Evolutionary conservation across 495 filamentous ascomycete genomes (phyloP).

Genomic region (Chaetomidium leptoderma): DNA sequence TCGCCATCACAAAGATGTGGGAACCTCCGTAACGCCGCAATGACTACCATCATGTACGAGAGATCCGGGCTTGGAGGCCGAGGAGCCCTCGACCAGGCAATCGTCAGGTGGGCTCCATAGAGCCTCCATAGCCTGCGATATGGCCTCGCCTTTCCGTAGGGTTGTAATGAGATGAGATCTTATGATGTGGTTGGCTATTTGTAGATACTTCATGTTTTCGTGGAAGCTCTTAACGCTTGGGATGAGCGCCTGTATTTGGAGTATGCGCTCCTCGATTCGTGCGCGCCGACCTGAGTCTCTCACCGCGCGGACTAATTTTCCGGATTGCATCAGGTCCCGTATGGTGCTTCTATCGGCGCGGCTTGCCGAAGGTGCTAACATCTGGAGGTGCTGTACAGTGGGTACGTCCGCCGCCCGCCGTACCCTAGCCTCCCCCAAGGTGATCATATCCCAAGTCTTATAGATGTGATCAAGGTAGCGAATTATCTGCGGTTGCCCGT

Average conservation of each 20-base stretch:
- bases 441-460: background rate
- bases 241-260: background rate
- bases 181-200: background rate
- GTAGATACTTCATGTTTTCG: background rate
- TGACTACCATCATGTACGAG: background rate
- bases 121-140: background rate
- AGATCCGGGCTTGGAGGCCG: background rate
- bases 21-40: background rate
- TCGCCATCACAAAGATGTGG: background rate
- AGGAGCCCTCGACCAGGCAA: background rate
- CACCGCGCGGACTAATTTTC: background rate
- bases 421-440: background rate
- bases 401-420: background rate
- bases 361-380: background rate
- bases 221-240: constrained; percentile 1
- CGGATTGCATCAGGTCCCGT: background rate
- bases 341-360: background rate
- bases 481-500: background rate
- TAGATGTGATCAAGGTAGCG: background rate
- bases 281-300: background rate
- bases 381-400: background rate
- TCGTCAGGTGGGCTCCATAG: background rate
- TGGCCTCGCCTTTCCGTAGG: background rate
- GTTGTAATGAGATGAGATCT: background rate
- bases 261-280: background rate